Evolutionary conservation across 2,329 filamentous ascomycete genomes (phyloP), one percentile per base, ranked within the genome.

Genomic region (Ambrosiella xylebori): DNA sequence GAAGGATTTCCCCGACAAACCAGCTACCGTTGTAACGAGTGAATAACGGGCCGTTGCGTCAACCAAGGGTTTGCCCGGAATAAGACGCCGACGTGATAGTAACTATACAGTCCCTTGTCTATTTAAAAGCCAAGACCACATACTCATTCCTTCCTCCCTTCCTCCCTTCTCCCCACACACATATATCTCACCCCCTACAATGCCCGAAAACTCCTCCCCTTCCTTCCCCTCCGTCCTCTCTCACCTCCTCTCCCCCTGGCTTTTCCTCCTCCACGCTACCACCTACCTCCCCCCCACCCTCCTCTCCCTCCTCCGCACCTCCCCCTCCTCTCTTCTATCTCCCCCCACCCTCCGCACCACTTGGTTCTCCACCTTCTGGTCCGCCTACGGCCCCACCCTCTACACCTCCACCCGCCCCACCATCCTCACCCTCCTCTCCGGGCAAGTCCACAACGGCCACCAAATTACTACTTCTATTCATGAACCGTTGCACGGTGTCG

Each of bases 291-390:
- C 79, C 0, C 59, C 63, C 27, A 80, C 81, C 0, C 65, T 83
- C 54, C 39, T 69, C 40, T 61, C 65, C 11, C 70, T 81, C 39
- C 12, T 77, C 51, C 62, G 63, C 37, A 62, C 65, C 7, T 61
- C 65, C 51, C 64, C 73, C 52, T 66, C 58, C 39, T 60, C 57
- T 66, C 70, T 4, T 68, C 79, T 15, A 54, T 76, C 50, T 74
- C 71, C 15, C 70, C 68, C 1, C 65, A 68, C 65, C 19, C 69
- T 81, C 57, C 70, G 68, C 45, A 67, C 71, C 1, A 71, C 68
- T 61, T 83, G 81, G 77, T 86, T 85, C 68, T 74, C 73, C 56
- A 68, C 69, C 45, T 84, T 85, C 68, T 86, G 82, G 82, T 67
- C 68, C 39, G 70, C 65, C 57, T 72, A 73, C 50, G 80, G 80